Evolutionary conservation across 2,329 filamentous ascomycete species (phyloP).

Genomic region (Trichoderma afroharzianum): DNA sequence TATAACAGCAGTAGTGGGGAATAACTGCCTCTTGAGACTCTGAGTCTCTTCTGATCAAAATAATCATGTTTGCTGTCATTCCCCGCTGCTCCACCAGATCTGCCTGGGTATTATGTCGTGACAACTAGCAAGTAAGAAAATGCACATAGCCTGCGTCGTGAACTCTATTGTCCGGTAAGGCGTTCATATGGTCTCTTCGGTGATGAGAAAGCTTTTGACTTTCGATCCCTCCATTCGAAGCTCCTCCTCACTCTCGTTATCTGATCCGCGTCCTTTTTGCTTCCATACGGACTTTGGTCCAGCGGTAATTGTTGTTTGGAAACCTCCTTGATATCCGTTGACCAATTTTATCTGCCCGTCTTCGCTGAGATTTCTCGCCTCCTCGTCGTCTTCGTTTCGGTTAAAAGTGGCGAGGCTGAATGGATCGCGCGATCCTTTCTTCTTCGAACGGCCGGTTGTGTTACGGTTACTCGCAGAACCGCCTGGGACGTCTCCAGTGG

Average conservation of each 20-base stretch:
- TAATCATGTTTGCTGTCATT: not conserved
- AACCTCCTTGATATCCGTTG: not conserved
- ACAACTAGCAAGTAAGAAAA: not conserved
- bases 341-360: not conserved
- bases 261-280: not conserved
- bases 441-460: not conserved
- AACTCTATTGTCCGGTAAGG: not conserved
- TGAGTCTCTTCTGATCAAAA: not conserved
- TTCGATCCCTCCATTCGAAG: not conserved
- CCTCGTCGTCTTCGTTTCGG: not conserved
- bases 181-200: not conserved
- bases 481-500: not conserved
- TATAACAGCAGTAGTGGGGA: not conserved
- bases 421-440: not conserved
- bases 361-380: not conserved
- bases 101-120: not conserved
- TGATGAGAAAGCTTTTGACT: not conserved
- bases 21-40: not conserved
- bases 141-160: not conserved
- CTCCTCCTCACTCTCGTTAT: not conserved
- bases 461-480: not conserved
- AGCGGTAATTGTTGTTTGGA: not conserved
- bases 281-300: not conserved
- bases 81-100: not conserved
- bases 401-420: not conserved